Percentiles rank a stretch among this genome's conserved stretches.
phyloP scores from a whole-genome alignment of 2,329 filamentous ascomycete genomes.

The Parascedosporium putredinis region DNA sequence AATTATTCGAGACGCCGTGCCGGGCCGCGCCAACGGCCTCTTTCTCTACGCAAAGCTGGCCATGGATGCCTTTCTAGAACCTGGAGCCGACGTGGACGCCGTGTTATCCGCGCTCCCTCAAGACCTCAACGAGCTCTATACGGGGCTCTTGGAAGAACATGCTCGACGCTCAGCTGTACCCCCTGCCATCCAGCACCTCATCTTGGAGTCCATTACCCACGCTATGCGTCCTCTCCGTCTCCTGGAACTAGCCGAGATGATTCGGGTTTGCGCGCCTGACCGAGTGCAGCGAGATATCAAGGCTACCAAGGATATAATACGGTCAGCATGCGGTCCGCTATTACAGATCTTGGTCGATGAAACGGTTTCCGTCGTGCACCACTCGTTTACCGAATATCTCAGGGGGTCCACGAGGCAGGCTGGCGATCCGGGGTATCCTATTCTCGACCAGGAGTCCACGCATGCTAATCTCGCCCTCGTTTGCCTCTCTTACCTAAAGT shows the following conservation, averaged over 20 bases:
- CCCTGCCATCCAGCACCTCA: slow-evolving; percentile 22
- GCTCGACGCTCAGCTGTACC: slow-evolving; percentile 20
- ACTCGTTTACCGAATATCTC: slow-evolving; percentile 38
- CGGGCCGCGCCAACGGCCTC: slow-evolving; percentile 27
- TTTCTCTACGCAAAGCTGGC: slow-evolving; percentile 34
- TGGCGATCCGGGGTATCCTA: slow-evolving; percentile 11
- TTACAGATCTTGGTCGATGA: slow-evolving; percentile 35
- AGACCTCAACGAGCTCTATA: slow-evolving; percentile 29
- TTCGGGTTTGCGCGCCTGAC: slow-evolving; percentile 14
- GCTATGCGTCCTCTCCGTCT: slow-evolving; percentile 28
- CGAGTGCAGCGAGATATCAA: slow-evolving; percentile 12
- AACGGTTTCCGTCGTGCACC: slow-evolving; percentile 33
- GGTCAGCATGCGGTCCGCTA: slow-evolving; percentile 31
- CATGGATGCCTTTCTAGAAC: slow-evolving; percentile 26
- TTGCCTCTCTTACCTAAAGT: slow-evolving; percentile 15
- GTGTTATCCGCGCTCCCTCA: slow-evolving; percentile 23
- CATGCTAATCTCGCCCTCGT: slow-evolving; percentile 14
- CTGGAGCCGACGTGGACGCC: slow-evolving; percentile 14
- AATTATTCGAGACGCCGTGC: slow-evolving; percentile 20
- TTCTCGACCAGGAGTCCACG: slow-evolving; percentile 13
- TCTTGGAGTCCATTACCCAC: slow-evolving; percentile 31
- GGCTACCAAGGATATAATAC: slow-evolving; percentile 25
- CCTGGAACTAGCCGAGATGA: slow-evolving; percentile 27
- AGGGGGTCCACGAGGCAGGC: neutral
- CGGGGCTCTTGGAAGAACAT: slow-evolving; percentile 27